These are phyloP conservation scores for Geoglossum glabrum DNA, from an alignment of 495 filamentous ascomycete genomes.

Conservation along the genomic window DNA sequence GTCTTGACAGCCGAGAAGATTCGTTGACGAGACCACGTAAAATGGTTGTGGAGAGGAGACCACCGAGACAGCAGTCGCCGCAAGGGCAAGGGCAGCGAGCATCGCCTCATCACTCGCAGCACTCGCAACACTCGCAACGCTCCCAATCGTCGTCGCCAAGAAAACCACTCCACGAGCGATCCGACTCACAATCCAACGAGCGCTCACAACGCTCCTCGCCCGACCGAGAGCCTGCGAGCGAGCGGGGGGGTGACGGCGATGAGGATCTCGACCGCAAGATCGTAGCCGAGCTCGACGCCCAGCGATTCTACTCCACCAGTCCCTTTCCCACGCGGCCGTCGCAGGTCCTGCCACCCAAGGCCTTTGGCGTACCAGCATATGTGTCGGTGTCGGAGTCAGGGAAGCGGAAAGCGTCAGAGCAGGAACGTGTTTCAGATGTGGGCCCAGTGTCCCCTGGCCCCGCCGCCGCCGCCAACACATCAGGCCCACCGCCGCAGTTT, in stretches of 20 bases:
- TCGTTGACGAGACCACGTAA: no score
- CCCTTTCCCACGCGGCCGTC: constrained; percentile 18
- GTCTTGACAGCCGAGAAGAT: no score
- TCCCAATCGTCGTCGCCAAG: background rate
- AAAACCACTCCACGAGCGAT: constrained; percentile 32
- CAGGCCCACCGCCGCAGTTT: background rate
- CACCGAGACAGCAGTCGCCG: background rate
- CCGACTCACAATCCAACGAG: constrained; percentile 32
- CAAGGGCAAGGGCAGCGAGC: background rate
- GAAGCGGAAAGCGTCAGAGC: background rate
- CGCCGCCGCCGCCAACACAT: background rate
- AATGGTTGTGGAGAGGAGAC: background rate
- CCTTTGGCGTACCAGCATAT: constrained; percentile 10
- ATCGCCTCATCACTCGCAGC: no score
- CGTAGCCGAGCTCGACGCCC: background rate
- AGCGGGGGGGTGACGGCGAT: background rate
- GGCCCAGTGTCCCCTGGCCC: background rate
- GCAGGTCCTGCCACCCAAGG: constrained; percentile 15
- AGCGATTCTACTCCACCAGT: constrained; percentile 12
- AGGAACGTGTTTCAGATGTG: background rate
- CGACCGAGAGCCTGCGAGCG: constrained; percentile 7
- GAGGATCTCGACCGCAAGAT: background rate
- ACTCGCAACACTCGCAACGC: no score
- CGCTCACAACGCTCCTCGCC: constrained; percentile 25
- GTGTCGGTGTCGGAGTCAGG: constrained; percentile 6